Evolutionary conservation across 148 eudicot species (phyloP).

Genomic region (Amaranthus cruentus): DNA sequence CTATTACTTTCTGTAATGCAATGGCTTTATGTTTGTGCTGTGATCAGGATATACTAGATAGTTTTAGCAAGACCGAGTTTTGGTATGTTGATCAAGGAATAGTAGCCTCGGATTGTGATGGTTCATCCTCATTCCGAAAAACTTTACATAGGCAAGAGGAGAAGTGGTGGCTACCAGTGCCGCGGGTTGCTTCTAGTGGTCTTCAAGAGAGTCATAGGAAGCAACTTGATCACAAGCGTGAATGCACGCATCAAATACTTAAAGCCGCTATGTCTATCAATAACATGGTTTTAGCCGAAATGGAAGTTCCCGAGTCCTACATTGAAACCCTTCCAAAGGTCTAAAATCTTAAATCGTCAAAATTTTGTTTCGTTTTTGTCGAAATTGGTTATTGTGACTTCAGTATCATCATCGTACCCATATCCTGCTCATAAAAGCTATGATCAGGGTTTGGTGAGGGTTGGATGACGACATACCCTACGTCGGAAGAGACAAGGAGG

Average conservation of each 20-base stretch:
- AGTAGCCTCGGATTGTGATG: constrained; percentile 57
- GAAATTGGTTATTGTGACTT: neutral
- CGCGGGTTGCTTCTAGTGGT: constrained; percentile 83
- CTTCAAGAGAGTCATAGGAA: constrained; percentile 58
- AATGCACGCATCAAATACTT: constrained; percentile 77
- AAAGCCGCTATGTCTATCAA: constrained; percentile 92
- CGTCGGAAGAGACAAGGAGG: too few relatives aligned
- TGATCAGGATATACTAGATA: constrained; percentile 72
- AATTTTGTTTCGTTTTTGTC: neutral
- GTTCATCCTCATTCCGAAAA: constrained; percentile 65
- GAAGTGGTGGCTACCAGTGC: constrained; percentile 99
- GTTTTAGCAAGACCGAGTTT: constrained; percentile 72
- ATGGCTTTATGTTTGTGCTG: neutral
- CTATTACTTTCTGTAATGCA: neutral
- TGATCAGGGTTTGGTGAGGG: too few relatives aligned
- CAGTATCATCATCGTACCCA: neutral
- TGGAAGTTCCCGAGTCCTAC: constrained; percentile 93
- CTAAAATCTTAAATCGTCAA: neutral
- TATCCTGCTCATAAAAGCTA: too few relatives aligned
- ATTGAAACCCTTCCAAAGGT: constrained; percentile 94
- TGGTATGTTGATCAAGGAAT: constrained; percentile 97
- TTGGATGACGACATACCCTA: too few relatives aligned
- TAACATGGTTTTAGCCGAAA: constrained; percentile 62
- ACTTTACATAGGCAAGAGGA: constrained; percentile 71
- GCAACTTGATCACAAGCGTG: constrained; percentile 75